A percentile compares a stretch with the other conserved stretches of the same genome.
These are phyloP conservation scores for Mycosphaerella arachidis DNA, from an alignment of 2,329 filamentous ascomycete genomes.

Conservation along the genomic window DNA sequence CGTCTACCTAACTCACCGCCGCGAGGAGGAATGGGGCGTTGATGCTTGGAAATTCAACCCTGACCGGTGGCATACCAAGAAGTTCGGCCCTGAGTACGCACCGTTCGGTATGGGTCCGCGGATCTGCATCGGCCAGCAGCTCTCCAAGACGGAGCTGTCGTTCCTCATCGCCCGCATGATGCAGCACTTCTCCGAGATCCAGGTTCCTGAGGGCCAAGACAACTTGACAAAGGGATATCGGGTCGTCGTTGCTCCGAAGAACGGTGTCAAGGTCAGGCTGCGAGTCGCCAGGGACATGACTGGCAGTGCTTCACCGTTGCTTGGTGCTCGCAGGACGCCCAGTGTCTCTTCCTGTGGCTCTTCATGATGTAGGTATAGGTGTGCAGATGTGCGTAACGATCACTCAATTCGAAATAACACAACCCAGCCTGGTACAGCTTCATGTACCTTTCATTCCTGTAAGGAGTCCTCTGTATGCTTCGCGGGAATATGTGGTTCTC, in stretches of 20 bases:
- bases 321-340: not conserved
- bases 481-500: not conserved
- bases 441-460: not conserved
- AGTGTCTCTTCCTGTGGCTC: not conserved
- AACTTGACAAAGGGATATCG: slow-evolving; percentile 20
- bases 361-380: not conserved
- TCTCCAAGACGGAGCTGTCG: slow-evolving; percentile 18
- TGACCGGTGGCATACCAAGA: slow-evolving; percentile 24
- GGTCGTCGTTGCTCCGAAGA: slow-evolving; percentile 21
- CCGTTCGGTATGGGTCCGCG: slow-evolving; percentile 25
- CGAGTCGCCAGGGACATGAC: not conserved
- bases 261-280: slow-evolving; percentile 22
- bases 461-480: not conserved
- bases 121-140: slow-evolving; percentile 17
- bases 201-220: slow-evolving; percentile 13
- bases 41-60: slow-evolving; percentile 45
- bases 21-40: slow-evolving; percentile 43
- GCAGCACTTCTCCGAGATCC: slow-evolving; percentile 17
- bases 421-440: not conserved
- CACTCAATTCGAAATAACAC: not conserved
- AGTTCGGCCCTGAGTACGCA: slow-evolving; percentile 18
- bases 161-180: slow-evolving; percentile 18
- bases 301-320: not conserved
- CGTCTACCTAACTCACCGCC: slow-evolving; percentile 48
- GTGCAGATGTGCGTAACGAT: not conserved